Evolutionary conservation across 225 moss, liverwort and hornwort species (phyloP).

Genomic region (Takakia lepidozioides): DNA sequence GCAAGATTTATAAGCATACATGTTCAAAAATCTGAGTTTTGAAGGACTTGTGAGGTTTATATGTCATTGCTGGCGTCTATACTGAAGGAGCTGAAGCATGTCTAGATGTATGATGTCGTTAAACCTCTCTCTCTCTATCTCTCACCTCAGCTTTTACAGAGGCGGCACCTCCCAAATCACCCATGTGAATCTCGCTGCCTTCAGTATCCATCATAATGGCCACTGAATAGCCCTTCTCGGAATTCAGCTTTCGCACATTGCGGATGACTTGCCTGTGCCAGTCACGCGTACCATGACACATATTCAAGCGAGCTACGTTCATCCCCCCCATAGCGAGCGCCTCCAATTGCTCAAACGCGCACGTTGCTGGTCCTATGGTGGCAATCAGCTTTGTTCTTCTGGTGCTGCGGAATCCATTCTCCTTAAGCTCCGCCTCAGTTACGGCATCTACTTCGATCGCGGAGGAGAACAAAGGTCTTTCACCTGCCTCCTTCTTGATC

Average conservation of each 20-base stretch:
- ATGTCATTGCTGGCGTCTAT: no score
- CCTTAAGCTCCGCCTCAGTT: constrained; percentile 82
- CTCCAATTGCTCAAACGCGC: constrained; percentile 83
- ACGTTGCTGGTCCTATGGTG: constrained; percentile 89
- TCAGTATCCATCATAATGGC: constrained; percentile 99
- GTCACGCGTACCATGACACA: constrained; percentile 92
- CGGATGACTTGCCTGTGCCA: constrained; percentile 82
- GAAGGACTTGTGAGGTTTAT: no score
- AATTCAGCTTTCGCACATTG: constrained; percentile 73
- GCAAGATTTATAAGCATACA: no score
- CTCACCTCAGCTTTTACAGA: constrained; percentile 79
- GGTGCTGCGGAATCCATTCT: constrained; percentile 95
- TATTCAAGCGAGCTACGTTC: constrained; percentile 93
- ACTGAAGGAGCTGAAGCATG: no score
- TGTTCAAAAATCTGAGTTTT: no score
- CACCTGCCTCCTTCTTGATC: not conserved
- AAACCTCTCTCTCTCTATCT: no score
- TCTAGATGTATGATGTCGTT: no score
- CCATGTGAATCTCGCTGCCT: constrained; percentile 97
- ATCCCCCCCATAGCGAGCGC: constrained; percentile 85
- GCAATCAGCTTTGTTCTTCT: constrained; percentile 85
- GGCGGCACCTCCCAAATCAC: constrained; percentile 61
- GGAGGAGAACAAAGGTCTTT: constrained; percentile 9
- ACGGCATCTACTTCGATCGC: constrained; percentile 85
- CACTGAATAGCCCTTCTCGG: constrained; percentile 79